Base-by-base conservation (phyloP, 345 rosid genomes). In the Combretum micranthum region DNA sequence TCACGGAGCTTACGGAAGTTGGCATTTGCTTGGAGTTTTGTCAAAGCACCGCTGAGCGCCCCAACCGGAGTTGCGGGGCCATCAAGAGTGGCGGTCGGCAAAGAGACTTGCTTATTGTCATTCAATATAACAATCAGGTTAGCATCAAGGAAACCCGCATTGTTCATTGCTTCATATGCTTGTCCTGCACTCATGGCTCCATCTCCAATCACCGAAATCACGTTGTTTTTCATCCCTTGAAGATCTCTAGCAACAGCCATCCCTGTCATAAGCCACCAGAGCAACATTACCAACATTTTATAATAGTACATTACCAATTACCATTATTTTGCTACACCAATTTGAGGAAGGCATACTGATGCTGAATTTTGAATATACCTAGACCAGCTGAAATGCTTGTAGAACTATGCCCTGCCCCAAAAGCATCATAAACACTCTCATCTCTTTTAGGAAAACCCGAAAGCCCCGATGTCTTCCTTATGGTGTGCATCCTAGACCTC, bases 141-240 rank as follows among this genome's bases (percentile, higher is more conserved):
- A 20, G 85, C 5, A 53, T 84, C 91, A 18, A 84, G 80, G 25
- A 69, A 84, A 10, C 91, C 87, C 20, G 87, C 85, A 47, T 84
- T 84, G 66, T 84, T 84, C 91, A 84, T 72, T 4, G 91, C 91
- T 57, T 84, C 91, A 2, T 80, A 84, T 39, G 91, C 91, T 60
- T 82, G 85, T 43, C 91, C 91, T 20, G 87, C 91, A 17, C 87
- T 84, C 91, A 84, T 82, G 52, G 91, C 87, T 53, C 91, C 91
- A 64, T 84, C 91, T 63, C 91, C 91, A 44, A 84, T 84, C 68
- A 84, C 87, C 2, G 91, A 70, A 26, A 84, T 70, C n/a, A 84
- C 91, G 50, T 74, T 66, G 67, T 85, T 82, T 11, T 67, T 71
- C 66, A 78, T 85, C 48, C 80, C 79, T 15, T 80, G 55, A 20